phyloP scores from a whole-genome alignment of 1,139 yeast genomes.

The Nakaseomyces bracarensis region DNA sequence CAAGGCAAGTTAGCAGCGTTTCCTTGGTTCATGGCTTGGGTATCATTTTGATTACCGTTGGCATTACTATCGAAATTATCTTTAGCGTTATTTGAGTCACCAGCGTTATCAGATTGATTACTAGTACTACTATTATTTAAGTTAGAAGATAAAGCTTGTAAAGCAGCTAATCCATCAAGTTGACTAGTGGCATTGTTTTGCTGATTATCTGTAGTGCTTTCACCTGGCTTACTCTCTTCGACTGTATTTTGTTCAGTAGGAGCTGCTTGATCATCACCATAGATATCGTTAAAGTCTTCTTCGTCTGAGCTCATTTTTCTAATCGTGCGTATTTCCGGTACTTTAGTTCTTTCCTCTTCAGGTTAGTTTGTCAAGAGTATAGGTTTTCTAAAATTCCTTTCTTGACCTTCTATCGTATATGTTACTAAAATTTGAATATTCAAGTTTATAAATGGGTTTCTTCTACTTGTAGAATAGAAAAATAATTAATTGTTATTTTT shows the following conservation, averaged over 20 bases:
- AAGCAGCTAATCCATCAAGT: slow-evolving; percentile 12
- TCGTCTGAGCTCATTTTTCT: slow-evolving; percentile 48
- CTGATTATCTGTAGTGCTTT: neutral
- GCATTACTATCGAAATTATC: slow-evolving; percentile 3
- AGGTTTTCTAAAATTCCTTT: neutral
- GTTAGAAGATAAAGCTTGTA: slow-evolving; percentile 20
- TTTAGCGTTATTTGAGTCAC: slow-evolving; percentile 9
- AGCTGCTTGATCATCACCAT: slow-evolving; percentile 33
- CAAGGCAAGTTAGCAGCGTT: slow-evolving; percentile 28
- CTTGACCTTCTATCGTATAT: neutral
- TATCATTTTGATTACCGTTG: too few relatives aligned
- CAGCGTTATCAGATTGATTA: slow-evolving; percentile 19
- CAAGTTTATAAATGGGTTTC: slow-evolving; percentile 1
- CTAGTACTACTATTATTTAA: slow-evolving; percentile 31
- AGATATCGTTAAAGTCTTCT: slow-evolving; percentile 80
- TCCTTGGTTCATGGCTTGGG: too few relatives aligned
- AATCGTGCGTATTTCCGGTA: neutral
- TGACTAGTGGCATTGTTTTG: slow-evolving; percentile 10
- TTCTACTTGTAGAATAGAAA: neutral
- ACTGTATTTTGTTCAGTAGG: slow-evolving; percentile 10
- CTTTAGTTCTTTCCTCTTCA: neutral
- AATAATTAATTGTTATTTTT: too few relatives aligned
- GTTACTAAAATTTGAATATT: slow-evolving; percentile 3
- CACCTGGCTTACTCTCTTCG: slow-evolving; percentile 9
- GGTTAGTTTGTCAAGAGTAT: too few relatives aligned